phyloP scores from a whole-genome alignment of 2,329 filamentous ascomycete species.

The Tricladium varicosporioides region DNA sequence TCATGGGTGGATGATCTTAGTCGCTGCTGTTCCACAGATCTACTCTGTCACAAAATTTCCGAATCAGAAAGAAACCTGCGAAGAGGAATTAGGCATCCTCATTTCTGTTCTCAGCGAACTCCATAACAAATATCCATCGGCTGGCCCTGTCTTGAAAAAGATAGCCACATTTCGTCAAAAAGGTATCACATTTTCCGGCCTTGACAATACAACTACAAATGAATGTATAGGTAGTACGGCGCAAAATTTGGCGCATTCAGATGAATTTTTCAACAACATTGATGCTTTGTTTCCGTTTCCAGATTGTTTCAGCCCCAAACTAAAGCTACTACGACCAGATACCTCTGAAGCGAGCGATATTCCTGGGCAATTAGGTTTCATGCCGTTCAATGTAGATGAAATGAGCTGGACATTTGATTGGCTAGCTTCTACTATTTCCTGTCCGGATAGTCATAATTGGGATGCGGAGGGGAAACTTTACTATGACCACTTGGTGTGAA shows the following conservation, averaged over 20 bases:
- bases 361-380: background rate
- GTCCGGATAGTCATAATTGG: background rate
- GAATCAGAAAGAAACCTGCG: background rate
- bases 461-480: background rate
- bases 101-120: background rate
- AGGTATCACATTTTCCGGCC: background rate
- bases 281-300: background rate
- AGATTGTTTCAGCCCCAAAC: background rate
- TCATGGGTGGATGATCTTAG: slow-evolving; percentile 1
- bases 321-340: background rate
- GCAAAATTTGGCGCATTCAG: background rate
- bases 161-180: background rate
- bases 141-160: background rate
- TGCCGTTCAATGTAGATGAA: background rate
- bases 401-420: background rate
- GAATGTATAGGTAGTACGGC: background rate
- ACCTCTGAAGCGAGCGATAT: background rate
- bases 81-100: background rate
- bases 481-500: too few relatives aligned
- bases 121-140: background rate
- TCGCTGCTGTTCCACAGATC: slow-evolving; percentile 2
- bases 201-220: background rate
- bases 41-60: background rate
- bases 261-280: background rate
- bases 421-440: background rate